Base-by-base conservation (phyloP, 2,329 filamentous ascomycete genomes). In the Epichloe coenophiala region DNA sequence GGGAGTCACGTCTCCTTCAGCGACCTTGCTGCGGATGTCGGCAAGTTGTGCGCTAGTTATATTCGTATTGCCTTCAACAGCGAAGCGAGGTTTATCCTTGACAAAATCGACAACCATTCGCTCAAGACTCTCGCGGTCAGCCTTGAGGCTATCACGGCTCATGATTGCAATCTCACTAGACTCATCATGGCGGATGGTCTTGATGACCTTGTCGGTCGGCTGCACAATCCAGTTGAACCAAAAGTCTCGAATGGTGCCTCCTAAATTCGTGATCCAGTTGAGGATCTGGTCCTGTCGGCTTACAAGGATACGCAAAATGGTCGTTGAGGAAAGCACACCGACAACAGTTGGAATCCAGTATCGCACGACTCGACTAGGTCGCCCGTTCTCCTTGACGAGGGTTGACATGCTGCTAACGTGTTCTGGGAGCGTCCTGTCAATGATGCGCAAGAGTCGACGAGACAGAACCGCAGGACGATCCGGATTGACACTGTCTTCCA, bases 61-160 rank as follows among this genome's bases (percentile, higher is more conserved):
- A 6, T 75, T 66, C 5, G 73, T 57, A 19, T 39, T 52, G 1
- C 60, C 63, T 1, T 71, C 73, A 8, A 72, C 72, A 27, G 74
- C 69, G 31, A 81, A 76, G 49, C 80, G 75, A 1, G 88, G 86
- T 60, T 89, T 88, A 58, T 95, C 89, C 9, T 83, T 71, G 4
- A 90, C 87, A 70, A 98, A 98, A 58, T 97, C 93, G 38, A 98
- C 84, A 4, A 98, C 94, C 93, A 98, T 98, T 45, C 93, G 84
- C 66, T 98, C 91, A 35, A 98, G 72, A 61, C 89, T 96, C 49
- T 89, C 88, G 35, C 88, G 81, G 63, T 98, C 93, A 1, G 90
- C 89, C 63, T 85, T 83, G 21, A 98, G 76, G 57, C 89, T 96
- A 57, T 91, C 85, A 53, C 88, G 87, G 69, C 89, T 96, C 86